A percentile compares a stretch with the other conserved stretches of the same genome.
phyloP scores from a whole-genome alignment of 208 protist species.

The Herpetomonas tarakana region DNA sequence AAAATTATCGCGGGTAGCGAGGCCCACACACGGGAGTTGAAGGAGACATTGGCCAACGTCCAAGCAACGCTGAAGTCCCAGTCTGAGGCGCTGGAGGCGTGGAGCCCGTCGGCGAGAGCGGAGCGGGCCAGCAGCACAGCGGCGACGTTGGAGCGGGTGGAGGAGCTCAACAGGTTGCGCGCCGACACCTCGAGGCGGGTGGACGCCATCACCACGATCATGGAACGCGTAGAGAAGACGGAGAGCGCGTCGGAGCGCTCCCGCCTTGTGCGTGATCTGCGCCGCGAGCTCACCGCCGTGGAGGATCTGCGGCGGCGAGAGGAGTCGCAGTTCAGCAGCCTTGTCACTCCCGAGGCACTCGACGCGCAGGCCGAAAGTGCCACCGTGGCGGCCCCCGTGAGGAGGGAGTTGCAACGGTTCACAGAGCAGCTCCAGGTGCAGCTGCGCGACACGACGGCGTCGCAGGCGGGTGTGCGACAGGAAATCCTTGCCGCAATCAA shows the following conservation, averaged over 20 bases:
- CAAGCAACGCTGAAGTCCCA: slow-evolving; percentile 18
- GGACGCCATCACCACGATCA: background rate
- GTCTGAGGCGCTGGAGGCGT: slow-evolving; percentile 14
- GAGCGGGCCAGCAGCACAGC: background rate
- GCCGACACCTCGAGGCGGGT: background rate
- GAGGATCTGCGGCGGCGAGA: slow-evolving; percentile 7
- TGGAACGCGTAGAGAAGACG: background rate
- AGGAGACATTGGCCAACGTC: slow-evolving; percentile 13
- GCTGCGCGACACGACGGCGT: slow-evolving; percentile 1
- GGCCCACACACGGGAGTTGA: slow-evolving; percentile 11
- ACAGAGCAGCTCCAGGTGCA: background rate
- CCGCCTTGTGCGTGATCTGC: background rate
- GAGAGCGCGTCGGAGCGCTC: background rate
- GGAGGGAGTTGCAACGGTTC: background rate
- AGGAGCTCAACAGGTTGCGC: slow-evolving; percentile 13
- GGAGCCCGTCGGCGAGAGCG: slow-evolving; percentile 10
- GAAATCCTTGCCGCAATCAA: slow-evolving; percentile 10
- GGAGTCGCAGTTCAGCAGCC: slow-evolving; percentile 10
- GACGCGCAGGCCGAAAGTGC: background rate
- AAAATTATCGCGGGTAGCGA: slow-evolving; percentile 6
- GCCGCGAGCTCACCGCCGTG: background rate
- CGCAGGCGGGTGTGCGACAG: slow-evolving; percentile 15
- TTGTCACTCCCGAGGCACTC: background rate
- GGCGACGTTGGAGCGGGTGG: slow-evolving; percentile 1
- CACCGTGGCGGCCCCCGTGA: slow-evolving; percentile 3